Evolutionary conservation across 2,329 filamentous ascomycete genomes (phyloP), one percentile per base, ranked within the genome.

Genomic region (Calonectria pauciramosa): DNA sequence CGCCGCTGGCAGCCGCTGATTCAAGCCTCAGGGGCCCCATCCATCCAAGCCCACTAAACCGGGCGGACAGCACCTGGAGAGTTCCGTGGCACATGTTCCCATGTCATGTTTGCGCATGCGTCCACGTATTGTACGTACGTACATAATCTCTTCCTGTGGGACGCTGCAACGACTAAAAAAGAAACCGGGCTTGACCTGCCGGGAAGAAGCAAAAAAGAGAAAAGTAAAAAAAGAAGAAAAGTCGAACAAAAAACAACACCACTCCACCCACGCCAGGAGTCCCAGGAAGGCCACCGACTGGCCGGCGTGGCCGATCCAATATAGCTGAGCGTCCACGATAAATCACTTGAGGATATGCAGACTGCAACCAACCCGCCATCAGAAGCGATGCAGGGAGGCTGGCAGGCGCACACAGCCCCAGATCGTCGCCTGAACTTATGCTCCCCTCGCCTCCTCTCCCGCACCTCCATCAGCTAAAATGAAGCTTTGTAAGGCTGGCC

Each of bases 11-110:
- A 54, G 38, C 10, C 18, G 36, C n/a, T 6, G 23, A 41, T 65
- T 65, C 66, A 69, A 66, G 49, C 65, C 47, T 69, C 71, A 60
- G 71, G 71, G 66, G 66, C 64, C 52, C 56, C 54, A 63, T 68
- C 7, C n/a, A 65, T 68, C 7, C n/a, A 65, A 65, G 28, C 49
- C 68, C 66, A 56, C 34, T 28, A 23, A 63, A 41, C 56, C 56
- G 56, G 56, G 34, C 34, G 36, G 26, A 30, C 32, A 18, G 20
- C 32, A 30, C 44, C 49, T 47, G 44, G 34, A 60, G 56, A 63
- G 56, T 63, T 71, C 63, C 41, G 56, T 44, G 52, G 56, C 56
- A 52, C 54, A 44, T 41, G 51, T 52, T 68, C 54, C 68, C 63
- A 51, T 47, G 56, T 51, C 63, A 60, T 32, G 56, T 60, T 47